These are phyloP conservation scores for Carex parvula DNA, from an alignment of 176 grass and related monocot species.

Conservation along the genomic window DNA sequence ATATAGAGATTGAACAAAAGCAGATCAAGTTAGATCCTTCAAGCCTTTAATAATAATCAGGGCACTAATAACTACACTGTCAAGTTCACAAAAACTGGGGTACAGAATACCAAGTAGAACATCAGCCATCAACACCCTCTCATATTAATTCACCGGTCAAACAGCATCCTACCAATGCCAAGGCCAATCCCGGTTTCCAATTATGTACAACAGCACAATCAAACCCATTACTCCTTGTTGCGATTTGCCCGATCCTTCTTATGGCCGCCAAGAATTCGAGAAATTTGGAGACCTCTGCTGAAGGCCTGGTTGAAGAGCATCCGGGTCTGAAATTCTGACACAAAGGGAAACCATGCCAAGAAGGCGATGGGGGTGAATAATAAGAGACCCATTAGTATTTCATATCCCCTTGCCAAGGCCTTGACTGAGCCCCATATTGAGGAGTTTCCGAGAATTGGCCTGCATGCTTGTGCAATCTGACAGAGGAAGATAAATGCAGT, in stretches of 20 bases:
- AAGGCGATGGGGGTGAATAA: conserved; percentile 86
- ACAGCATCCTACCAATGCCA: background rate
- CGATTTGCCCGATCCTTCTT: conserved; percentile 72
- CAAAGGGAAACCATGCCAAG: conserved; percentile 91
- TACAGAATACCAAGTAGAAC: background rate
- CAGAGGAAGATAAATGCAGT: background rate
- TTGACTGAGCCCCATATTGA: conserved; percentile 77
- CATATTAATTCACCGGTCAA: background rate
- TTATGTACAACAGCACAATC: conserved; percentile 8
- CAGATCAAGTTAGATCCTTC: background rate
- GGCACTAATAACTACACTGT: background rate
- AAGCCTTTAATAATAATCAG: background rate
- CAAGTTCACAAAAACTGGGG: background rate
- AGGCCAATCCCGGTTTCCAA: background rate
- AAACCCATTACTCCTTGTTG: conserved; percentile 71
- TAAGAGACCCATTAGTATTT: conserved; percentile 85
- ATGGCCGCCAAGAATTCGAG: conserved; percentile 83
- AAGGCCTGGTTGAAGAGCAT: conserved; percentile 99
- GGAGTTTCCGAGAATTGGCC: conserved; percentile 35
- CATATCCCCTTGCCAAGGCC: conserved; percentile 84
- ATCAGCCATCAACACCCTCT: background rate
- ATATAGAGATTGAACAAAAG: background rate
- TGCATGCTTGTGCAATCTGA: conserved; percentile 90
- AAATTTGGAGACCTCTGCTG: conserved; percentile 96
- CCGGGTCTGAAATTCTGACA: conserved; percentile 92